Percentiles rank a stretch among this genome's conserved stretches.
Evolutionary conservation across 805 yeast genomes (phyloP).

Genomic region (Schwanniomyces polymorphus): DNA sequence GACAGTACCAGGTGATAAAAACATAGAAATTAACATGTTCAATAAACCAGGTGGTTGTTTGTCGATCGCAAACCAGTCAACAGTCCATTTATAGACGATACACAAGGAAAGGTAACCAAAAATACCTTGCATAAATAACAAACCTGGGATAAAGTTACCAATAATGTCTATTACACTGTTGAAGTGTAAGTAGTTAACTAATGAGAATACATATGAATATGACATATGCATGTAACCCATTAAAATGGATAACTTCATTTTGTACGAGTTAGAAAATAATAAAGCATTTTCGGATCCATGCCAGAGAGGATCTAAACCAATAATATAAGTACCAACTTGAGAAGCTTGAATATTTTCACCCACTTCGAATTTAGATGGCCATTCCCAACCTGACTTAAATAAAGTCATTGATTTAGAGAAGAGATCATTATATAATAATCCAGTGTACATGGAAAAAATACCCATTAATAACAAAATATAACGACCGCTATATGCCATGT

Average conservation of each 20-base stretch:
- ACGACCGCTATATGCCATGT: constrained; percentile 94
- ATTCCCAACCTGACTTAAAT: constrained; percentile 88
- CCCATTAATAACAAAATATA: constrained; percentile 94
- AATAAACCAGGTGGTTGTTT: constrained; percentile 88
- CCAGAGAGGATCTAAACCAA: constrained; percentile 95
- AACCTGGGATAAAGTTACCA: constrained; percentile 93
- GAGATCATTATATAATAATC: constrained; percentile 88
- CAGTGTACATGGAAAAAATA: constrained; percentile 90
- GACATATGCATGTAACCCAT: constrained; percentile 97
- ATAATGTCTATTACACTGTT: constrained; percentile 74
- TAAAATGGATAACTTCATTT: constrained; percentile 92
- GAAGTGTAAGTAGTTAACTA: constrained; percentile 73
- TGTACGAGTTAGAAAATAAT: constrained; percentile 90
- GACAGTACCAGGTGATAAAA: constrained; percentile 85
- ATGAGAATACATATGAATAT: constrained; percentile 81
- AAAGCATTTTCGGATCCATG: constrained; percentile 94
- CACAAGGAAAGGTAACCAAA: constrained; percentile 88
- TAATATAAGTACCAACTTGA: constrained; percentile 65
- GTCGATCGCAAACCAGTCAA: constrained; percentile 80
- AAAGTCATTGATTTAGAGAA: constrained; percentile 89
- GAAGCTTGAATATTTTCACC: constrained; percentile 73
- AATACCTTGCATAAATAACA: constrained; percentile 92
- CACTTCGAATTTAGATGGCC: constrained; percentile 73
- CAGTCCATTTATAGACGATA: constrained; percentile 91
- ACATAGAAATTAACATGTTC: constrained; percentile 95